Conservation (phyloP, 2,329 filamentous ascomycete species). For the Dendryphion nanum region DNA sequence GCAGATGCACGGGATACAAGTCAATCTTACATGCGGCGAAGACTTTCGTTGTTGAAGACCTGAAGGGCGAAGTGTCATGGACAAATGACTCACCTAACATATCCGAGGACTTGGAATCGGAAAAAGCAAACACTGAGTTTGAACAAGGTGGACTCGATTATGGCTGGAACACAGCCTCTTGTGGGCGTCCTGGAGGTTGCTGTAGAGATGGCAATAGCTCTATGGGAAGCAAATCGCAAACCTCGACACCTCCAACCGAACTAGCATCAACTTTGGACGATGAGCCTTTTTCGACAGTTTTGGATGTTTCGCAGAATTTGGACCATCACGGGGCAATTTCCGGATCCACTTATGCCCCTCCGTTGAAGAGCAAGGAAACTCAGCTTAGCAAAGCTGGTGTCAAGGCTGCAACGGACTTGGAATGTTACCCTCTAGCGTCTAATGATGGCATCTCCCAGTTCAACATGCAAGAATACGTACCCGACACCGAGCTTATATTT, state of each 20-base stretch:
- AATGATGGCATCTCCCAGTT: conserved; percentile 49
- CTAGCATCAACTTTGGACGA: conserved; percentile 24
- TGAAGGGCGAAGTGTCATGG: conserved; percentile 48
- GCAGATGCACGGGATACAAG: conserved; percentile 89
- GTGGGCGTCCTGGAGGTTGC: conserved; percentile 38
- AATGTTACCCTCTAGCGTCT: conserved; percentile 54
- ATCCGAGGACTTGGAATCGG: no score
- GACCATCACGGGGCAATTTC: conserved; percentile 22
- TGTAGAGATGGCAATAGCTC: conserved; percentile 34
- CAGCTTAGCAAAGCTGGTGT: conserved; percentile 46
- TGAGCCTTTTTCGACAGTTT: conserved; percentile 24
- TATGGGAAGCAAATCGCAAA: conserved; percentile 20
- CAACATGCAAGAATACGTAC: conserved; percentile 85
- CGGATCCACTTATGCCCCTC: conserved; percentile 32
- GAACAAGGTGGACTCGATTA: conserved; percentile 24
- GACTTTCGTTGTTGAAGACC: conserved; percentile 66
- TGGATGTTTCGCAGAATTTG: conserved; percentile 19
- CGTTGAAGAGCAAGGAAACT: conserved; percentile 35
- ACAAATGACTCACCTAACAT: conserved; percentile 43
- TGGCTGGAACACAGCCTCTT: conserved; percentile 28
- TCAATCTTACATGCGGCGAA: conserved; percentile 91
- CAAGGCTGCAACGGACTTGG: conserved; percentile 40
- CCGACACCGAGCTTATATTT: conserved; percentile 91
- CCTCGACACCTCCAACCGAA: conserved; percentile 31
- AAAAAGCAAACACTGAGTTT: conserved; percentile 22